Percentiles rank a stretch among this genome's conserved stretches.
These are phyloP conservation scores for Chrysoporthe cubensis DNA, from an alignment of 2,329 filamentous ascomycete species.

Conservation along the genomic window DNA sequence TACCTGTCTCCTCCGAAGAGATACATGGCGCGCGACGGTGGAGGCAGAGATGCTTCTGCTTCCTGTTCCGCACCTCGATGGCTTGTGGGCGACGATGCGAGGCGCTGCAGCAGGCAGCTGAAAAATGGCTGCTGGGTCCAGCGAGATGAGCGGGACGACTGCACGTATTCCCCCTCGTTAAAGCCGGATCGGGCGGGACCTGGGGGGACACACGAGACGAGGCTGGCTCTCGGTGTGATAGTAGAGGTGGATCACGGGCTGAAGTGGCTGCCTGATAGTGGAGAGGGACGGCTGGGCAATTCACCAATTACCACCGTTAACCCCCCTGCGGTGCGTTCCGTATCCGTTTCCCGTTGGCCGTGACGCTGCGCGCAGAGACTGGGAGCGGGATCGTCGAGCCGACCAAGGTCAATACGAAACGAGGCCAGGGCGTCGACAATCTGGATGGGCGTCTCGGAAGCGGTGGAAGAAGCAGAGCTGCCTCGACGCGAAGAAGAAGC, in stretches of 20 bases:
- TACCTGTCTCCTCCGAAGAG: constrained; percentile 30
- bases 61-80: neutral
- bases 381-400: no score
- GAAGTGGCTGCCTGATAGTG: neutral
- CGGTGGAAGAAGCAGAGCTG: no score
- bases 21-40: constrained; percentile 18
- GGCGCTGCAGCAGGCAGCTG: neutral
- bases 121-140: neutral
- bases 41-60: neutral
- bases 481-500: no score
- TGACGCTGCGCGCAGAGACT: no score
- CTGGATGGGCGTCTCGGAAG: no score
- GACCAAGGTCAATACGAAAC: no score
- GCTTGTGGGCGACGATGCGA: constrained; percentile 1
- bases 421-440: no score
- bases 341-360: neutral
- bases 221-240: neutral
- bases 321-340: neutral
- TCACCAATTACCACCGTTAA: no score
- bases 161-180: neutral
- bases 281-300: neutral
- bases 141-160: neutral
- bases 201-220: neutral
- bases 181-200: neutral
- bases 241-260: neutral